These are phyloP conservation scores for Gastrolobium villosum DNA, from an alignment of 306 rosid species.

Conservation along the genomic window DNA sequence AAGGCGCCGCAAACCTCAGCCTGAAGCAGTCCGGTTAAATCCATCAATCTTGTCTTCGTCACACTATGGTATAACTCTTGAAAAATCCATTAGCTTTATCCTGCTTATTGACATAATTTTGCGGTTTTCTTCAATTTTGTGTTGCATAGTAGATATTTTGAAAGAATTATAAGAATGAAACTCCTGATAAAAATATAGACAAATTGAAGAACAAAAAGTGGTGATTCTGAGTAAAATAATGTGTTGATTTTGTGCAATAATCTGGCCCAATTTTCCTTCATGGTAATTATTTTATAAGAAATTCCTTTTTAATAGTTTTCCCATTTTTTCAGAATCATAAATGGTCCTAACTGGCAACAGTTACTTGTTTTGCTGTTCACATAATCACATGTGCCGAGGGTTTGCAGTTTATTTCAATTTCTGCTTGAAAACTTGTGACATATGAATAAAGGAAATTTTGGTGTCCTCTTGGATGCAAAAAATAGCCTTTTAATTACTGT, in stretches of 20 bases:
- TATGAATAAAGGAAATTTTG: neutral
- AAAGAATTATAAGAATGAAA: conserved; percentile 31
- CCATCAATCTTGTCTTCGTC: conserved; percentile 68
- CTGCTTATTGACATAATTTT: conserved; percentile 6
- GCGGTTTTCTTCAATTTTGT: conserved; percentile 7
- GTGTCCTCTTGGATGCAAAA: neutral
- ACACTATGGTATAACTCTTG: conserved; percentile 56
- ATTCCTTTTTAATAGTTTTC: neutral
- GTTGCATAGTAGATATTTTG: conserved; percentile 1
- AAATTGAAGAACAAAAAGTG: conserved; percentile 4
- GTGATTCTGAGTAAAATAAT: neutral
- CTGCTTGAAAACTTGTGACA: neutral
- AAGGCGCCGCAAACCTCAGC: conserved; percentile 94
- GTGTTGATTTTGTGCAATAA: neutral
- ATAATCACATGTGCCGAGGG: neutral
- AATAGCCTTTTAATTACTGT: neutral
- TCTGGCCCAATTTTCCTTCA: neutral
- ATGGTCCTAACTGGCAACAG: neutral
- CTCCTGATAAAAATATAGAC: conserved; percentile 1
- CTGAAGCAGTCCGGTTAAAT: conserved; percentile 61
- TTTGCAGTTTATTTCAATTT: conserved; percentile 23
- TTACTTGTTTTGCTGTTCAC: neutral
- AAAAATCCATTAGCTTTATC: neutral
- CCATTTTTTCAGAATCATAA: conserved; percentile 4
- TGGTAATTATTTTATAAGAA: neutral